Evolutionary conservation across 257 asterid species (phyloP), one percentile per base, ranked within the genome.

Genomic region (Solanum ossicruentum): DNA sequence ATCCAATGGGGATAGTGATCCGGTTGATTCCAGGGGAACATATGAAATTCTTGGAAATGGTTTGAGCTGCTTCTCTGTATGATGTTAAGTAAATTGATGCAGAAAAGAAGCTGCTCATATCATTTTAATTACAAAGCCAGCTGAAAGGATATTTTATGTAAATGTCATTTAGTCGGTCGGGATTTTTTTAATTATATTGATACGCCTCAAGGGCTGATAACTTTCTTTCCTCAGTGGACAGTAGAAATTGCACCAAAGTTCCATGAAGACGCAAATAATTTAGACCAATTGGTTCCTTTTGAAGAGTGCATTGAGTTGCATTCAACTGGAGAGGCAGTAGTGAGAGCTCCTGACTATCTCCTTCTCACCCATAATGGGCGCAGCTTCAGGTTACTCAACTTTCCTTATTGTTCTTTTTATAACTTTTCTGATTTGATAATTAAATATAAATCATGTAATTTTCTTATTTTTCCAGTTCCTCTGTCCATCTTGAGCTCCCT

Each of bases 311-410:
- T 96, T 85, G 90, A 93, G 91, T 90, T 96, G 81, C 91, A 84
- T 85, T 93, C 98, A 85, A 93, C 97, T 57, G 93, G 89, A 84
- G 95, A 86, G 84, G 78, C 88, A 55, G 97, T 94, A 85, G 97
- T 93, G 86, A 94, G 88, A 92, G 96, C 97, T 88, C 99, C 99
- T 45, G 98, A 92, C 90, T 96, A 86, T 88, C 95, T 96, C 85
- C 99, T 95, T 86, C 91, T 96, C 89, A 95, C 97, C 84, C 92
- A 95, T 83, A 96, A 95, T 70, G 99, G 99, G 57, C 97, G 97
- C 86, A 93, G 90, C 77, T 96, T 96, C 98, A 96, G 93, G 99
- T 96, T 86, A 89, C 93, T 92, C 84, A 84, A 73, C 85, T 67
- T 71, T 85, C 57, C 91, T 84, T 66, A 81, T 87, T n/a, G 70